These are phyloP conservation scores for Yamadazyma trypodendri DNA, from an alignment of 1,139 yeast genomes.

Conservation along the genomic window DNA sequence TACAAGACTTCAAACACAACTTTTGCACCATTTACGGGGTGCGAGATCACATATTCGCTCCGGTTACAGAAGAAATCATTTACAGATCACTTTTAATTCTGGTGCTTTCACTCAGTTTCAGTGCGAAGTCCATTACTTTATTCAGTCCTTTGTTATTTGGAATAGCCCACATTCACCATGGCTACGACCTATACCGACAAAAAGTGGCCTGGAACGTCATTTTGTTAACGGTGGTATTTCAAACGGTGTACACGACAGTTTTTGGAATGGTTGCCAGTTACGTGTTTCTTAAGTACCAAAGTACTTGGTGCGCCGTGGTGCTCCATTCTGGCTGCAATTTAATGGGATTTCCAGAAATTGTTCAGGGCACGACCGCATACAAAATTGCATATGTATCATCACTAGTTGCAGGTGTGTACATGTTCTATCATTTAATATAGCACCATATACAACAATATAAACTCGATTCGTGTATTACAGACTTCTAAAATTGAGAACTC, in stretches of 20 bases:
- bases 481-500: not conserved
- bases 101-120: conserved; percentile 26
- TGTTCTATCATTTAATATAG: conserved; percentile 5
- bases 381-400: conserved; percentile 8
- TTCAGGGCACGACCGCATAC: conserved; percentile 4
- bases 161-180: conserved; percentile 91
- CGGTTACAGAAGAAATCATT: conserved; percentile 82
- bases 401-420: conserved; percentile 6
- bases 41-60: conserved; percentile 75
- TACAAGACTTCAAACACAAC: conserved; percentile 19
- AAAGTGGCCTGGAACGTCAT: conserved; percentile 6
- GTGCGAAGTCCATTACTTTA: conserved; percentile 25
- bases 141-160: conserved; percentile 77
- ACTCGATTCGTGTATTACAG: conserved; percentile 1
- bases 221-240: conserved; percentile 35
- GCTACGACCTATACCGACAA: conserved; percentile 41
- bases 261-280: conserved; percentile 78
- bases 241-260: conserved; percentile 67
- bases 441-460: not conserved
- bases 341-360: conserved; percentile 68
- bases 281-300: conserved; percentile 51
- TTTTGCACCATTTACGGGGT: conserved; percentile 47
- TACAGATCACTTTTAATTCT: conserved; percentile 65
- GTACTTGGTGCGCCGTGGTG: conserved; percentile 60
- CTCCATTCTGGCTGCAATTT: conserved; percentile 76